These are phyloP conservation scores for Solanum rostratum DNA, from an alignment of 257 asterid genomes.

Conservation along the genomic window DNA sequence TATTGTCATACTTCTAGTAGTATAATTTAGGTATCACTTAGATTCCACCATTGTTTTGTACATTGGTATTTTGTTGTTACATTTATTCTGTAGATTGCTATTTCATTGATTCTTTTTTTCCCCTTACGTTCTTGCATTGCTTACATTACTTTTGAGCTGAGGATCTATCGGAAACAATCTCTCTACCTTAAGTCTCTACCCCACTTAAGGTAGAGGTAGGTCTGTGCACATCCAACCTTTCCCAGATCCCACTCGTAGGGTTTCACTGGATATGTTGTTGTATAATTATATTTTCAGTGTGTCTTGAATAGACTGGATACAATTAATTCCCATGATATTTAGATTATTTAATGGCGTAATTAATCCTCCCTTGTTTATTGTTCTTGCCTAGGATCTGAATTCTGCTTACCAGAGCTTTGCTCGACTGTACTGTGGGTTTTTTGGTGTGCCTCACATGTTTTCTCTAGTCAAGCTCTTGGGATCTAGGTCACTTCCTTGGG, in stretches of 20 bases:
- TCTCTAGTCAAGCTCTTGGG: conserved; percentile 84
- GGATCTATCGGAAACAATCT: neutral
- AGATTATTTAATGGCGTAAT: neutral
- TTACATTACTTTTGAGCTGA: neutral
- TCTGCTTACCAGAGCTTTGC: conserved; percentile 96
- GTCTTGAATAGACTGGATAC: neutral
- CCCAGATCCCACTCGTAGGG: neutral
- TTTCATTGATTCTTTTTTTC: neutral
- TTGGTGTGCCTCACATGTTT: conserved; percentile 92
- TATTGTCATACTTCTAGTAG: neutral
- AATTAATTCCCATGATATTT: neutral
- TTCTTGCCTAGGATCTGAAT: conserved; percentile 61
- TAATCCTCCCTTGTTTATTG: neutral
- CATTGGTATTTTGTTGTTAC: neutral
- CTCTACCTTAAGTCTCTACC: neutral
- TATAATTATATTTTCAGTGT: neutral
- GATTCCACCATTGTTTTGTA: neutral
- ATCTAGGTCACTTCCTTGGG: conserved; percentile 96
- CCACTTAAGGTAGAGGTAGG: neutral
- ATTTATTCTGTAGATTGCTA: neutral
- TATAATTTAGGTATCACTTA: neutral
- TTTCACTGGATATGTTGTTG: neutral
- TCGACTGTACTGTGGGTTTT: conserved; percentile 80
- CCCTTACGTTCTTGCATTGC: neutral
- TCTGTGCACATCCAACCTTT: neutral